Evolutionary conservation across 2,329 filamentous ascomycete genomes (phyloP).

Genomic region (Neonectria coccinea): DNA sequence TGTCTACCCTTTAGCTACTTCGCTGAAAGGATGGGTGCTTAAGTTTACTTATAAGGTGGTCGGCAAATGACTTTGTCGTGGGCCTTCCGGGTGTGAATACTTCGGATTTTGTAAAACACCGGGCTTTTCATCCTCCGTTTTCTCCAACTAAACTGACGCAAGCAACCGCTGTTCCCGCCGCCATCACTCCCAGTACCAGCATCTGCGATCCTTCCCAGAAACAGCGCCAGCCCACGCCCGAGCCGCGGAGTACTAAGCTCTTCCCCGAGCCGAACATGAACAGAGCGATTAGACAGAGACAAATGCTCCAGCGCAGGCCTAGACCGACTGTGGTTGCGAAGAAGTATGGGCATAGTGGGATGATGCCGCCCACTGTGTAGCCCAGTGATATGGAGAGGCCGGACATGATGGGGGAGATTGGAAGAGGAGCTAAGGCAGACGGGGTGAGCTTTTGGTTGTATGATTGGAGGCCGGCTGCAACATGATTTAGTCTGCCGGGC

Average conservation of each 20-base stretch:
- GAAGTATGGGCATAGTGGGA: constrained; percentile 73
- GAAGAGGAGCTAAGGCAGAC: fast-evolving
- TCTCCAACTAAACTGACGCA: constrained; percentile 44
- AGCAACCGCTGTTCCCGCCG: constrained; percentile 48
- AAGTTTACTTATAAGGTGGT: not conserved
- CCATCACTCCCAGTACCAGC: constrained; percentile 50
- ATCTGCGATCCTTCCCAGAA: constrained; percentile 50
- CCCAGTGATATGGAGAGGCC: constrained; percentile 71
- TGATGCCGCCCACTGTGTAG: constrained; percentile 71
- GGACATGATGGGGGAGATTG: constrained; percentile 56
- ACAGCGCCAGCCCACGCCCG: constrained; percentile 34
- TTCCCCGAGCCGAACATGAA: constrained; percentile 70
- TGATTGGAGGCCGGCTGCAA: constrained; percentile 36
- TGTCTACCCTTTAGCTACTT: constrained; percentile 19
- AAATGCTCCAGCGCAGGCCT: constrained; percentile 65
- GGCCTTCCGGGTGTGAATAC: too few species aligned
- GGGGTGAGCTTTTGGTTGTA: constrained; percentile 26
- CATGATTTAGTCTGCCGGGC: constrained; percentile 48
- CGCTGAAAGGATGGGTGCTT: not conserved
- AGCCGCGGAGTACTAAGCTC: constrained; percentile 54
- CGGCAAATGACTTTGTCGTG: too few species aligned
- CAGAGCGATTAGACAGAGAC: constrained; percentile 64
- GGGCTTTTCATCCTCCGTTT: not conserved
- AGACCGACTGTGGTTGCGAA: constrained; percentile 55
- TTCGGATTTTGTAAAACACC: too few species aligned